Evolutionary conservation across 805 yeast genomes (phyloP), one percentile per base, ranked within the genome.

Genomic region (Sugiyamaella mastotermitis): DNA sequence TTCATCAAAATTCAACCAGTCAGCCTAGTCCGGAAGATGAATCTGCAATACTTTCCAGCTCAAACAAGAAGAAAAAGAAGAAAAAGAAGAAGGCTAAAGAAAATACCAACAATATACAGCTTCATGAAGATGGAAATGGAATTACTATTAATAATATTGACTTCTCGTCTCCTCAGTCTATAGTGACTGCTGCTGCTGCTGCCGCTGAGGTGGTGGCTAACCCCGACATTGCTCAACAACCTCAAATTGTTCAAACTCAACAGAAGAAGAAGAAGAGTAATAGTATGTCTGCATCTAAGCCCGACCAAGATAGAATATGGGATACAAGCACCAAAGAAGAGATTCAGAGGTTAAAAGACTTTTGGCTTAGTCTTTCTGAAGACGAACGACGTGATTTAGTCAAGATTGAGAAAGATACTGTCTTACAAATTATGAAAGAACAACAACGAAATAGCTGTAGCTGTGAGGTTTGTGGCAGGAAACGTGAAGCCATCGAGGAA

Each of bases 391-490:
- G 72, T 49, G 64, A 71, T 21, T 69, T 86, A 17, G 71, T 83
- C 21, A 69, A 72, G 50, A 72, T 83, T 31, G 84, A 83, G 48
- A 80, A 78, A 54, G 74, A 74, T 33, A 78, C 83, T 28, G 77
- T 87, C 1, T 67, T 83, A 60, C 72, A 71, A 34, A 69, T 76
- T 30, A 74, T 85, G 57, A 74, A 71, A 43, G 76, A 71, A 42
- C 77, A 76, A 52, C 80, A 76, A 52, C 66, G 69, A 45, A 62
- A 66, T 18, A 57, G 59, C 19, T 87, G 95, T 56, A 70, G 75
- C 41, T 88, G 96, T 56, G 64, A 78, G 3, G 76, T 76, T 14
- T 88, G 96, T 62, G 90, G 88, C 2, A 72, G 83, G 32, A 79
- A 82, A 48, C 76, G 80, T 51, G 60, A 66, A 35, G 76, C 84